Base-by-base conservation (phyloP, 1,284 basidiomycete genomes). In the Caloboletus firmus region DNA sequence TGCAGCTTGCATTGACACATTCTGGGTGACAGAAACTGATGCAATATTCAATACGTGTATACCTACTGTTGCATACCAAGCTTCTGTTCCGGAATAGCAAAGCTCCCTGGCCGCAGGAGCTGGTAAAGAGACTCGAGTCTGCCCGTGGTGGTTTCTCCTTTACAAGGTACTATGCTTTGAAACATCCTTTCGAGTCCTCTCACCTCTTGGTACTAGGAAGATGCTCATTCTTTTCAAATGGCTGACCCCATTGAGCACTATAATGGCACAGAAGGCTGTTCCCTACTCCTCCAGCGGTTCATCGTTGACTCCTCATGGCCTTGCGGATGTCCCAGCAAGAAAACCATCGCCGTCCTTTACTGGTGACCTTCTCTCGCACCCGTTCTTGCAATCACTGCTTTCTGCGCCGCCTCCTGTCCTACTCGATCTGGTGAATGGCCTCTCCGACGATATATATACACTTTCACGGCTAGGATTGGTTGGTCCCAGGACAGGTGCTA, bases 391-490 rank as follows among this genome's bases (percentile, higher is more conserved):
- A 58, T 80, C 87, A 4, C 71, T 91, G 52, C 74, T 92, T 22
- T 82, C 89, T 58, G 84, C 89, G 28, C 84, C 89, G 15, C 90
- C 89, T n/a, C 90, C 90, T 2, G 84, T 91, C n/a, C 74, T 92
- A 7, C 77, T 92, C 9, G 89, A 89, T 62, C 76, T 92, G 24
- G 79, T 87, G 45, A 84, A 87, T 59, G 82, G 85, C 2, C 68
- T 85, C 30, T 79, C 90, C 11, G 89, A 92, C 62, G 89, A 92
- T 71, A 70, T 88, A n/a, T 78, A 80, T 44, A 89, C 89, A 10
- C 81, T 85, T 59, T 83, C 85, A n/a, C 76, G 75, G 54, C 71
- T 92, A 32, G 89, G 90, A 1, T 69, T 92, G 11, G 54, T 91
- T 9, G 81, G 85, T 4, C 79, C 80, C 59, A 77, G 74, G 49